Percentiles rank a stretch among this genome's conserved stretches.
Conservation (phyloP, 768 basidiomycete genomes). For the Sarcodon aspratus region DNA sequence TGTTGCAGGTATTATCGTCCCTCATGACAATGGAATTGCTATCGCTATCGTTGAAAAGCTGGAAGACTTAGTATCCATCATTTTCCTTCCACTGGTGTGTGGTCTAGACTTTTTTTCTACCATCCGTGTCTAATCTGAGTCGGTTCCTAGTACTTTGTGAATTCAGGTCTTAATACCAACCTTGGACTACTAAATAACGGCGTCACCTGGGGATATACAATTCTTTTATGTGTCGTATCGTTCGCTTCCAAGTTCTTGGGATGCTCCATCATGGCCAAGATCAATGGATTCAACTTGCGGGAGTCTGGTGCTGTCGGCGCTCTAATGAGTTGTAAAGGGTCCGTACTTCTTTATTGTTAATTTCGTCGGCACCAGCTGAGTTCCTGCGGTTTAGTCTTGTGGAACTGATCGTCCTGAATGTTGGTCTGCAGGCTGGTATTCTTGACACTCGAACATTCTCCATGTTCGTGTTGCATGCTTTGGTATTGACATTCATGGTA, state of each 20-base stretch:
- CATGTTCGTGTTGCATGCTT: slow-evolving; percentile 78
- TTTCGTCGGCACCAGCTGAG: background rate
- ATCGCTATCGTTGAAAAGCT: slow-evolving; percentile 75
- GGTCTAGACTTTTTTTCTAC: background rate
- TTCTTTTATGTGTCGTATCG: slow-evolving; percentile 63
- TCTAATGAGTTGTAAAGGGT: slow-evolving; percentile 90
- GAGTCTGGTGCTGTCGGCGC: slow-evolving; percentile 77
- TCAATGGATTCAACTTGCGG: slow-evolving; percentile 56
- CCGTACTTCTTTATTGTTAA: slow-evolving; percentile 10
- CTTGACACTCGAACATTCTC: slow-evolving; percentile 63
- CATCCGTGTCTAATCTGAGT: slow-evolving; percentile 7
- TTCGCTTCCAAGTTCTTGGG: slow-evolving; percentile 75
- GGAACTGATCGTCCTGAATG: slow-evolving; percentile 87
- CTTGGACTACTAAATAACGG: slow-evolving; percentile 68
- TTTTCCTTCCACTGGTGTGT: slow-evolving; percentile 69
- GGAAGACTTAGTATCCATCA: slow-evolving; percentile 74
- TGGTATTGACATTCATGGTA: slow-evolving; percentile 64
- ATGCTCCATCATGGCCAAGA: slow-evolving; percentile 47
- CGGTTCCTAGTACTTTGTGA: slow-evolving; percentile 55
- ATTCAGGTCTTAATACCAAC: slow-evolving; percentile 74
- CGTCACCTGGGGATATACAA: slow-evolving; percentile 69
- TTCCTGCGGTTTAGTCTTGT: slow-evolving; percentile 35
- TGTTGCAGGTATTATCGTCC: slow-evolving; percentile 72
- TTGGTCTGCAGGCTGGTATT: slow-evolving; percentile 62
- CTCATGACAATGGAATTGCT: slow-evolving; percentile 72